Conservation (phyloP, 495 filamentous ascomycete genomes). For the Cetradonia linearis region DNA sequence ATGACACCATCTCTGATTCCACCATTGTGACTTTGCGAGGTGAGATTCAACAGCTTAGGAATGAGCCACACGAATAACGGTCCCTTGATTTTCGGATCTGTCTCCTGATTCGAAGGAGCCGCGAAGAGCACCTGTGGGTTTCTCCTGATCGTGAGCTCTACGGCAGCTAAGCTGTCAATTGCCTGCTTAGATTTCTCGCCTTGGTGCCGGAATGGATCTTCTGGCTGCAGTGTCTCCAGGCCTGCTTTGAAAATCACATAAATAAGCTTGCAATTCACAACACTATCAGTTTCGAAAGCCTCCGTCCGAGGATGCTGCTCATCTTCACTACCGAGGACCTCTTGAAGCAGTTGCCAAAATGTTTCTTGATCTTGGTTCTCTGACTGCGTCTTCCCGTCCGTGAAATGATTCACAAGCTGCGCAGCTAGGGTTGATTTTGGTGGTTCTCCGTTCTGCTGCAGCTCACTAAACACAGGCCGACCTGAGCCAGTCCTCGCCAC, state of each 20-base stretch:
- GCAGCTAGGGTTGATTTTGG: slow-evolving; percentile 62
- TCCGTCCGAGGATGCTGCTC: slow-evolving; percentile 31
- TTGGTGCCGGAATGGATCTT: slow-evolving; percentile 50
- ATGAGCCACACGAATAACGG: slow-evolving; percentile 76
- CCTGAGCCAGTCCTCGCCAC: slow-evolving; percentile 16
- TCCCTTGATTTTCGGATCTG: slow-evolving; percentile 25
- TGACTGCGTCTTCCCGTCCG: slow-evolving; percentile 28
- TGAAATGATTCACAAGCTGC: slow-evolving; percentile 50
- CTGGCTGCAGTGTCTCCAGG: slow-evolving; percentile 49
- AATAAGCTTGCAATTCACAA: slow-evolving; percentile 72
- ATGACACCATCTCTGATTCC: slow-evolving; percentile 15
- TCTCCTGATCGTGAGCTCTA: slow-evolving; percentile 61
- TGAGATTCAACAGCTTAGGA: slow-evolving; percentile 48
- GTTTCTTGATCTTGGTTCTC: slow-evolving; percentile 40
- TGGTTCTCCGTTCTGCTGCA: slow-evolving; percentile 28
- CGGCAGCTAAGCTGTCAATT: slow-evolving; percentile 57
- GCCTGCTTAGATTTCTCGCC: slow-evolving; percentile 47
- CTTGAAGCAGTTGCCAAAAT: slow-evolving; percentile 54
- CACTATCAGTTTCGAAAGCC: slow-evolving; percentile 51
- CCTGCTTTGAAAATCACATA: slow-evolving; percentile 74
- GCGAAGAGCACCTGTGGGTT: slow-evolving; percentile 61
- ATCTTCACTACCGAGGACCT: slow-evolving; percentile 44
- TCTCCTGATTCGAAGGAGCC: slow-evolving; percentile 27
- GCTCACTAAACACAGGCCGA: slow-evolving; percentile 9
- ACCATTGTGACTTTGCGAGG: slow-evolving; percentile 32